Conservation (phyloP, 2,329 filamentous ascomycete genomes). For the Akanthomyces lecanii region DNA sequence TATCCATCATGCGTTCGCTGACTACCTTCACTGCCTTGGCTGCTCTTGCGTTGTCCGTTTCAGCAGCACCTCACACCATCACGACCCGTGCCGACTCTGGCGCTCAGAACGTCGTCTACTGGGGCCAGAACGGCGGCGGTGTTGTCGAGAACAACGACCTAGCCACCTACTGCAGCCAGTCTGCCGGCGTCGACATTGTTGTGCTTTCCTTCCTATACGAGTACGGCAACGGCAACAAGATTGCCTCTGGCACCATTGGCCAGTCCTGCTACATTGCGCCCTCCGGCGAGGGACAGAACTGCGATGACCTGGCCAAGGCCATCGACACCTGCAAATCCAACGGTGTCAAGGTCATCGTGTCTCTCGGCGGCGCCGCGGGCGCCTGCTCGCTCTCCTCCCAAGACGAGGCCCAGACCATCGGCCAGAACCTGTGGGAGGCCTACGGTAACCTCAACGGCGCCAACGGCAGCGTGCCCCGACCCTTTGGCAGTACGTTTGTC, state of each 20-base stretch:
- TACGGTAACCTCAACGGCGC: conserved; percentile 16
- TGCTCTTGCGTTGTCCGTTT: conserved; percentile 12
- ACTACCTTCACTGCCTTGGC: not conserved
- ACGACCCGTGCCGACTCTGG: conserved; percentile 18
- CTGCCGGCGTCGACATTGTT: conserved; percentile 37
- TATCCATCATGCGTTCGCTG: conserved; percentile 1
- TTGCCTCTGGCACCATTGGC: conserved; percentile 38
- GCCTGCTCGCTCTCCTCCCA: conserved; percentile 16
- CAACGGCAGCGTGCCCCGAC: conserved; percentile 19
- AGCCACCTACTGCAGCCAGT: conserved; percentile 33
- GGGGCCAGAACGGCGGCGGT: conserved; percentile 25
- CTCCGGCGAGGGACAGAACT: conserved; percentile 28
- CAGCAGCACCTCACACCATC: conserved; percentile 15
- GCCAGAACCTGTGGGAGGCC: conserved; percentile 20
- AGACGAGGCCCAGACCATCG: conserved; percentile 17
- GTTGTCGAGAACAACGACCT: conserved; percentile 34
- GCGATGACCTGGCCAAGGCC: conserved; percentile 15
- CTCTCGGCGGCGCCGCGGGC: conserved; percentile 19
- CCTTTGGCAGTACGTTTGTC: conserved; percentile 25
- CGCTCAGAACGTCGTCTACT: conserved; percentile 30
- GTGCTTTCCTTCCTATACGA: conserved; percentile 39
- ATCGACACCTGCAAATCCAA: conserved; percentile 18
- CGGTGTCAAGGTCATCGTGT: conserved; percentile 20
- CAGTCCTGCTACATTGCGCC: conserved; percentile 34
- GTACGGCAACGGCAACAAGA: conserved; percentile 32